These are phyloP conservation scores for Iris macrosiphon DNA, from an alignment of 106 monocot genomes.

Conservation along the genomic window DNA sequence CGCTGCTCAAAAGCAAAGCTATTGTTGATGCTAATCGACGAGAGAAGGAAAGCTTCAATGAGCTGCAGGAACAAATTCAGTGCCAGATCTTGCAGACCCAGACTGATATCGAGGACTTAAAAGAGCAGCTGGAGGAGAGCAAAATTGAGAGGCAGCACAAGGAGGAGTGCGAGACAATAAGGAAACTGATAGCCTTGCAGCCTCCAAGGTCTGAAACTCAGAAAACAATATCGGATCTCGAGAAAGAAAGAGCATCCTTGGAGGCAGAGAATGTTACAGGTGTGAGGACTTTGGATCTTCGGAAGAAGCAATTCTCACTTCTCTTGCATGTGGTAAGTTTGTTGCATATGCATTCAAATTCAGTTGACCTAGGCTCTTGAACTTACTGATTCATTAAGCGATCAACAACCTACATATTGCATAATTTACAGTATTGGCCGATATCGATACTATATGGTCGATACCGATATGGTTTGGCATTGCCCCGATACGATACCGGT, in stretches of 20 bases:
- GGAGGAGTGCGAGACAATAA: conserved; percentile 92
- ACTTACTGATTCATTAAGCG: too few relatives aligned
- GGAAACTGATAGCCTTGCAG: conserved; percentile 74
- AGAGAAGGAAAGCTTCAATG: conserved; percentile 84
- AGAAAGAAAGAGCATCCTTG: conserved; percentile 74
- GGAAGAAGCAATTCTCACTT: conserved; percentile 90
- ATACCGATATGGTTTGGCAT: too few relatives aligned
- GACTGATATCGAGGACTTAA: conserved; percentile 58
- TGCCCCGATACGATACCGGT: too few relatives aligned
- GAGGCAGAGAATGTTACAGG: conserved; percentile 72
- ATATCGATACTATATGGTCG: too few relatives aligned
- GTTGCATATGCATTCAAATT: too few relatives aligned
- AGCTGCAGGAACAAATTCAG: conserved; percentile 52
- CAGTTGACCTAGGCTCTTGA: too few relatives aligned
- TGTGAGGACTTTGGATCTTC: conserved; percentile 65
- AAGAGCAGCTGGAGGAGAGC: conserved; percentile 69
- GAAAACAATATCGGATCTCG: conserved; percentile 53
- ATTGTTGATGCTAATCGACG: conserved; percentile 80
- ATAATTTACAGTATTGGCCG: too few relatives aligned
- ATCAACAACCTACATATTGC: too few relatives aligned
- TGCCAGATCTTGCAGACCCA: conserved; percentile 68
- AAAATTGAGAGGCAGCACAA: conserved; percentile 91
- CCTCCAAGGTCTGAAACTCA: conserved; percentile 88
- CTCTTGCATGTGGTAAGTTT: conserved; percentile 79
- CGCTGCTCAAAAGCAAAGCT: conserved; percentile 78